phyloP scores from a whole-genome alignment of 768 basidiomycete species.

The Favolaschia claudopus region DNA sequence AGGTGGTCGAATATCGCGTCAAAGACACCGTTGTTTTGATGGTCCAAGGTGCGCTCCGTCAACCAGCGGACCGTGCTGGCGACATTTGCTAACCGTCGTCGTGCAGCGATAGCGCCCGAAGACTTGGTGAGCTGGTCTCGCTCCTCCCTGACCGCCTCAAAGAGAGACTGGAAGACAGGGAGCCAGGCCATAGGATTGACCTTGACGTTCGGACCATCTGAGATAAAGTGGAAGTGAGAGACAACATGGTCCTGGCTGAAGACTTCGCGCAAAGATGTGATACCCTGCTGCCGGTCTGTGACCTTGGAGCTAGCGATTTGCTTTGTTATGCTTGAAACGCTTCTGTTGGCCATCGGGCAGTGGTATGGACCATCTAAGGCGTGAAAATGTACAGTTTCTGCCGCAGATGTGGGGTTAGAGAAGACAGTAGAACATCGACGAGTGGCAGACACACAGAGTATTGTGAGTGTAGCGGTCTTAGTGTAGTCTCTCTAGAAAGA shows the following conservation, averaged over 20 bases:
- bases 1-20: constrained; percentile 72
- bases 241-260: constrained; percentile 61
- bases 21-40: constrained; percentile 62
- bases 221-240: constrained; percentile 50
- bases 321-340: background rate
- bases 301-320: constrained; percentile 67
- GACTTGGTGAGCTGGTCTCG: constrained; percentile 55
- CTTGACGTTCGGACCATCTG: constrained; percentile 38
- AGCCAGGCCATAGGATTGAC: constrained; percentile 59
- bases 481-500: too few species aligned
- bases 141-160: constrained; percentile 70
- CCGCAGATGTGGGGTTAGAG: too few species aligned
- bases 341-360: too few species aligned
- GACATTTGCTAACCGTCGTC: constrained; percentile 69
- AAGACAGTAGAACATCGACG: too few species aligned
- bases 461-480: too few species aligned
- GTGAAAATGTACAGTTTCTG: too few species aligned
- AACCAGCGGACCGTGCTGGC: constrained; percentile 77
- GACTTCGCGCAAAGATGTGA: constrained; percentile 54
- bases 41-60: constrained; percentile 65
- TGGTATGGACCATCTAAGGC: too few species aligned
- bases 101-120: constrained; percentile 53
- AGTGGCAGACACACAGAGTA: too few species aligned
- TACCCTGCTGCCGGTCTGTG: constrained; percentile 74
- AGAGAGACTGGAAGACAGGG: constrained; percentile 75